Evolutionary conservation across 2,329 filamentous ascomycete genomes (phyloP).

Genomic region (Chaetothyriales sp.): DNA sequence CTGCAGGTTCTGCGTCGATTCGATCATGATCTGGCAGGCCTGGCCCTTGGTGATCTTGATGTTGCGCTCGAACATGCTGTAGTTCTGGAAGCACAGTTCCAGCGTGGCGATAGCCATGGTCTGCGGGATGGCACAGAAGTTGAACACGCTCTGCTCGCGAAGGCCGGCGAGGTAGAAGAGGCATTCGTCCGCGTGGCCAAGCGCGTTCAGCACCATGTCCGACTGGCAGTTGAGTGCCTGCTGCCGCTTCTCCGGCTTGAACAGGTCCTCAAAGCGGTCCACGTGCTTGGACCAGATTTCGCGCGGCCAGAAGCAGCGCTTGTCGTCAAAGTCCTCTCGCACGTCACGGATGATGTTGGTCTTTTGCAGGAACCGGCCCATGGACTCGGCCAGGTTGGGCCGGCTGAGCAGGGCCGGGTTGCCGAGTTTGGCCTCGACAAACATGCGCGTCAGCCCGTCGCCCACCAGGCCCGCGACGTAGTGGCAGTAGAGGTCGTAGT

Average conservation of each 20-base stretch:
- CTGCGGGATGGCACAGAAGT: constrained; percentile 95
- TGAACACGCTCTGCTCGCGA: constrained; percentile 93
- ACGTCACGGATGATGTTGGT: constrained; percentile 98
- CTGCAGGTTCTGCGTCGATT: constrained; percentile 80
- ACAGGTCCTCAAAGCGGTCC: constrained; percentile 75
- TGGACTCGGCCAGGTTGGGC: constrained; percentile 74
- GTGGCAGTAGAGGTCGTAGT: constrained; percentile 95
- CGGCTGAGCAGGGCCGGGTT: constrained; percentile 72
- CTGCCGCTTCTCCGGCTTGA: constrained; percentile 63
- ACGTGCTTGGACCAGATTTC: constrained; percentile 97
- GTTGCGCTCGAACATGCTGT: constrained; percentile 68
- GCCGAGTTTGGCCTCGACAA: constrained; percentile 73
- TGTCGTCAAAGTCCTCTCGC: constrained; percentile 75
- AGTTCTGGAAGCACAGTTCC: constrained; percentile 84
- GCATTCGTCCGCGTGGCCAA: constrained; percentile 80
- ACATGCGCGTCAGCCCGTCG: constrained; percentile 79
- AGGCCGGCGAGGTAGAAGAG: constrained; percentile 96
- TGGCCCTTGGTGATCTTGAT: constrained; percentile 95
- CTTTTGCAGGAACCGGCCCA: constrained; percentile 96
- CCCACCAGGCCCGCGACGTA: constrained; percentile 98
- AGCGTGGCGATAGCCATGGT: constrained; percentile 94
- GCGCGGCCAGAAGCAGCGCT: constrained; percentile 83
- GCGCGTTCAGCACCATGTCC: constrained; percentile 84
- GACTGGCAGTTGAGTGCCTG: constrained; percentile 74
- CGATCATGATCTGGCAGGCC: constrained; percentile 79